Percentiles rank a stretch among this genome's conserved stretches.
These are phyloP conservation scores for Trametes cinnabarina DNA, from an alignment of 768 basidiomycete genomes.

Conservation along the genomic window DNA sequence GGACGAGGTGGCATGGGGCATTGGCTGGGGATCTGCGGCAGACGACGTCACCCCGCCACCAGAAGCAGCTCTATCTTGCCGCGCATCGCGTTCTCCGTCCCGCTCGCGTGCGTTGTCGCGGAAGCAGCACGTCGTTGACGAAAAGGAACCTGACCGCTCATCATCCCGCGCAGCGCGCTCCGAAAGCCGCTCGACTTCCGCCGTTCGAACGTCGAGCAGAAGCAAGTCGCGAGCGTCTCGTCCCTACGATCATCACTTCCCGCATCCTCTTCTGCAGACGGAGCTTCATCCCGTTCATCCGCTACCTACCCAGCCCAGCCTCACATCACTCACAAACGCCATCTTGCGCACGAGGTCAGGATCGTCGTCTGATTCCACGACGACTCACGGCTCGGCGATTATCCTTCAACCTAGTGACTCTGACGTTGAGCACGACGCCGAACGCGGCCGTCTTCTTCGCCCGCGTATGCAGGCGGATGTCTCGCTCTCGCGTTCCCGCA, in stretches of 20 bases:
- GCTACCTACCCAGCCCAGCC: constrained; percentile 17
- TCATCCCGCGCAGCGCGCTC: constrained; percentile 48
- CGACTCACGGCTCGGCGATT: constrained; percentile 14
- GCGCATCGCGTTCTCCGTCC: constrained; percentile 18
- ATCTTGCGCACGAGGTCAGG: constrained; percentile 27
- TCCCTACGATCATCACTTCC: constrained; percentile 25
- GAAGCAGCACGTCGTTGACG: not conserved
- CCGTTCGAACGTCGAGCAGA: constrained; percentile 38
- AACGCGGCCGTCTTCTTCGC: constrained; percentile 19
- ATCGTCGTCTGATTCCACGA: constrained; percentile 19
- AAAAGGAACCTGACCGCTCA: constrained; percentile 40
- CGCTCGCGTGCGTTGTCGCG: constrained; percentile 2
- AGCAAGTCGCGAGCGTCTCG: constrained; percentile 38
- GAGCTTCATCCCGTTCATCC: constrained; percentile 12
- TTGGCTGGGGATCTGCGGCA: constrained; percentile 61
- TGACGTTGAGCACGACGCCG: not conserved
- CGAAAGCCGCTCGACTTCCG: constrained; percentile 39
- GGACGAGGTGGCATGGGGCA: constrained; percentile 76
- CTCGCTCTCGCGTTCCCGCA: constrained; percentile 44
- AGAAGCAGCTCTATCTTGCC: constrained; percentile 18
- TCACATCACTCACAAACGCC: constrained; percentile 24
- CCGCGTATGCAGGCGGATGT: constrained; percentile 3
- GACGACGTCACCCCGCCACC: constrained; percentile 35
- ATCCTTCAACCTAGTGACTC: constrained; percentile 12
- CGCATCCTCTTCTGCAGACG: constrained; percentile 16